Evolutionary conservation across 352 stramenopile species (phyloP).

Genomic region (Pythium plurisporium): DNA sequence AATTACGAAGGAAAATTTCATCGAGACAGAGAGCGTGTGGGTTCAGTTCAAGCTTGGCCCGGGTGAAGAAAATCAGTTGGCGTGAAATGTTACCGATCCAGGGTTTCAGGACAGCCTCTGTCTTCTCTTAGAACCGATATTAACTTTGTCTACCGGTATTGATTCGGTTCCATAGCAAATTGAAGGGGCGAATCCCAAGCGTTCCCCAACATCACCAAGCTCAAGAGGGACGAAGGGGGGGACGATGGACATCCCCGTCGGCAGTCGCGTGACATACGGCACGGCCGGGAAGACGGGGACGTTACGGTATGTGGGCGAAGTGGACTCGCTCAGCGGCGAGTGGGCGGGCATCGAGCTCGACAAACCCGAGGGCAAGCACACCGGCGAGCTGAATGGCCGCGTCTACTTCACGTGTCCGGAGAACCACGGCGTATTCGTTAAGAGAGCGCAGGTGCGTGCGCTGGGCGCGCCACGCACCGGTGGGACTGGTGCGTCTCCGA

Average conservation of each 20-base stretch:
- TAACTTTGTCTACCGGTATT: background rate
- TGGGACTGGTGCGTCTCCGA: conserved; percentile 16
- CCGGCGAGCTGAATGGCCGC: conserved; percentile 73
- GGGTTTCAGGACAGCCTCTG: too few species aligned
- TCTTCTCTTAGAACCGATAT: conserved; percentile 1
- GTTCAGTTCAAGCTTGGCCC: too few species aligned
- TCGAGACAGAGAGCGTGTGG: too few species aligned
- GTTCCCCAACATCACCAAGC: too few species aligned
- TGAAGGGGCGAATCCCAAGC: conserved; percentile 11
- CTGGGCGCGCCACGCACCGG: conserved; percentile 15
- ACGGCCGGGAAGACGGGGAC: conserved; percentile 61
- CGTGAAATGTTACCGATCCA: too few species aligned
- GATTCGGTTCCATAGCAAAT: background rate
- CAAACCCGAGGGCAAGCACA: conserved; percentile 78
- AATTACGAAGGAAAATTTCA: background rate
- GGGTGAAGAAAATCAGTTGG: too few species aligned
- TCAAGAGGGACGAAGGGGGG: background rate
- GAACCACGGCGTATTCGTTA: conserved; percentile 78
- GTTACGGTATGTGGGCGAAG: conserved; percentile 74
- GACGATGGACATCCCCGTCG: conserved; percentile 48
- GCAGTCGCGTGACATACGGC: conserved; percentile 57
- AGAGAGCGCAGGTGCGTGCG: conserved; percentile 35
- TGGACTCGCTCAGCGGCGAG: conserved; percentile 71
- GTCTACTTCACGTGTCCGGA: conserved; percentile 73
- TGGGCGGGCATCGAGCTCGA: conserved; percentile 84